phyloP scores from a whole-genome alignment of 78 protist genomes.

The Dictyostelium brefeldianum region DNA sequence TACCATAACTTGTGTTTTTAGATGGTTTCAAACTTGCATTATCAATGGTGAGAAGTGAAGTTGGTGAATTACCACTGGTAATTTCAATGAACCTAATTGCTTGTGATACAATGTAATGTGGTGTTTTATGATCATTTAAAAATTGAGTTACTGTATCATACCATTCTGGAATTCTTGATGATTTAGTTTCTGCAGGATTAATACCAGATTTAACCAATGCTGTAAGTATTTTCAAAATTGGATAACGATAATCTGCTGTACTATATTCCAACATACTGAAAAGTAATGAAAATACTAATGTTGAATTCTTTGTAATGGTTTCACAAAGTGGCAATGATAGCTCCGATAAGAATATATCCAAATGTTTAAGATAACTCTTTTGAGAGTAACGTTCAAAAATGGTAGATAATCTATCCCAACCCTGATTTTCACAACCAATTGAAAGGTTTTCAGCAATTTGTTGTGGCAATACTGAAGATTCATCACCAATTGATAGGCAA shows the following conservation, averaged over 20 bases:
- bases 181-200: conserved; percentile 68
- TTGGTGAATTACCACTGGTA: conserved; percentile 53
- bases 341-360: conserved; percentile 33
- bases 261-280: conserved; percentile 65
- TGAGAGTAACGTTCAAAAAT: conserved; percentile 45
- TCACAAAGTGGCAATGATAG: conserved; percentile 38
- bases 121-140: conserved; percentile 71
- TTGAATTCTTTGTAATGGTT: conserved; percentile 20
- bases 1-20: neutral
- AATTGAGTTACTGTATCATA: conserved; percentile 57
- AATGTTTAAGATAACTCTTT: conserved; percentile 19
- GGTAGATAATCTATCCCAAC: conserved; percentile 18
- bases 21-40: conserved; percentile 75
- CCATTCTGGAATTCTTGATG: conserved; percentile 64
- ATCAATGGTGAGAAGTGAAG: conserved; percentile 25
- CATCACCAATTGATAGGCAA: conserved; percentile 46
- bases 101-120: conserved; percentile 58
- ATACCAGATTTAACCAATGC: conserved; percentile 62
- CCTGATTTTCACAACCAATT: conserved; percentile 27
- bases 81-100: conserved; percentile 56
- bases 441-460: conserved; percentile 21
- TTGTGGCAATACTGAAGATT: neutral
- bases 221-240: conserved; percentile 45
- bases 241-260: conserved; percentile 55
- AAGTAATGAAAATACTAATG: conserved; percentile 38